A percentile compares a stretch with the other conserved stretches of the same genome.
phyloP scores from a whole-genome alignment of 768 basidiomycete species.

The Cyathus striatus region DNA sequence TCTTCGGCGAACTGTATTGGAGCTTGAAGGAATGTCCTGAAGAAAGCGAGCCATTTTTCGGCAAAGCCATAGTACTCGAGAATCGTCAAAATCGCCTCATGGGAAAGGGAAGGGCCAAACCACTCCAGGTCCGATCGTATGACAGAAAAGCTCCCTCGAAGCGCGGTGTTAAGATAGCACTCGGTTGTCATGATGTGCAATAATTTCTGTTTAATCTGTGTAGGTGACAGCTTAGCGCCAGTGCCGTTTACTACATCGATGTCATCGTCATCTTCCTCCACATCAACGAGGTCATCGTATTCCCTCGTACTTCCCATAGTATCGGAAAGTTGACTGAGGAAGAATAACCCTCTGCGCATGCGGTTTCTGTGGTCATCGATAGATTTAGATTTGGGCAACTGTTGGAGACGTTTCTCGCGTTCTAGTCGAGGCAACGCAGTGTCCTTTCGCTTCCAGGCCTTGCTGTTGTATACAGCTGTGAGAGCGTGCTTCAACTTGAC shows the following conservation, averaged over 20 bases:
- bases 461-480: slow-evolving; percentile 21
- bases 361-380: slow-evolving; percentile 21
- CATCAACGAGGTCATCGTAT: slow-evolving; percentile 20
- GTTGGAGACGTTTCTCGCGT: slow-evolving; percentile 16
- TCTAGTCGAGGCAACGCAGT: slow-evolving; percentile 8
- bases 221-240: slow-evolving; percentile 8
- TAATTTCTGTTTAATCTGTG: slow-evolving; percentile 23
- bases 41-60: slow-evolving; percentile 17
- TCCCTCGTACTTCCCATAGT: slow-evolving; percentile 6
- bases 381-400: slow-evolving; percentile 8
- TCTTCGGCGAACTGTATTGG: slow-evolving; percentile 28
- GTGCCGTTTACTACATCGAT: too few relatives aligned
- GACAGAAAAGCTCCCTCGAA: neutral
- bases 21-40: slow-evolving; percentile 25
- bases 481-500: slow-evolving; percentile 28
- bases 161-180: slow-evolving; percentile 2
- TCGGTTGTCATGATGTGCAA: slow-evolving; percentile 3
- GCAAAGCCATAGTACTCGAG: slow-evolving; percentile 19
- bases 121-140: slow-evolving; percentile 3
- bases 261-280: slow-evolving; percentile 7
- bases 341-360: slow-evolving; percentile 20
- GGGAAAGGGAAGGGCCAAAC: slow-evolving; percentile 7
- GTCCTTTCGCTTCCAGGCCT: slow-evolving; percentile 26
- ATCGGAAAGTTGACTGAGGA: slow-evolving; percentile 27
- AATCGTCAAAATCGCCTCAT: slow-evolving; percentile 13